Conservation (phyloP, 495 filamentous ascomycete species). For the Aspergillus bridgeri region DNA sequence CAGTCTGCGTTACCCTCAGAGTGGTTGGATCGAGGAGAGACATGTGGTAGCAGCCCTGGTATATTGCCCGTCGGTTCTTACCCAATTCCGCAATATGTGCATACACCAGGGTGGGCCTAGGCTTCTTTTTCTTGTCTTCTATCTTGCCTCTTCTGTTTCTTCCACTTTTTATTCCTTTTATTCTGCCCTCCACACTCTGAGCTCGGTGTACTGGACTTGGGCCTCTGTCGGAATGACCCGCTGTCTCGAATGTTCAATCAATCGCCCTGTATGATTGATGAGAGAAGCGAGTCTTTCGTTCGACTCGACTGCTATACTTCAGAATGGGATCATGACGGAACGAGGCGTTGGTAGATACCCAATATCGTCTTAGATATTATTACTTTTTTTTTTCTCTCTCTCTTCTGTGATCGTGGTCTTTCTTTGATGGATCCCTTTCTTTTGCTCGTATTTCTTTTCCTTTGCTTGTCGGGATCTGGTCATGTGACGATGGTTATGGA, state of each 20-base stretch:
- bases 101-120: slow-evolving; percentile 2
- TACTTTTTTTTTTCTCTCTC: slow-evolving; percentile 27
- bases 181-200: slow-evolving; percentile 21
- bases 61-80: slow-evolving; percentile 20
- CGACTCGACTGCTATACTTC: slow-evolving; percentile 31
- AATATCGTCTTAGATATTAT: slow-evolving; percentile 40
- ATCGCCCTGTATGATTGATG: slow-evolving; percentile 19
- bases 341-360: slow-evolving; percentile 53
- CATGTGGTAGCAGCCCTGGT: slow-evolving; percentile 23
- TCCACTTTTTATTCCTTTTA: slow-evolving; percentile 8
- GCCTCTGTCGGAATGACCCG: slow-evolving; percentile 33
- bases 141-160: background rate
- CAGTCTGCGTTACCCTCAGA: slow-evolving; percentile 39
- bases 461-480: background rate
- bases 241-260: slow-evolving; percentile 21
- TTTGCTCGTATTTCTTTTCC: slow-evolving; percentile 3
- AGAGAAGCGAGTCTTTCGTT: slow-evolving; percentile 24
- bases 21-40: slow-evolving; percentile 34
- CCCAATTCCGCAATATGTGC: slow-evolving; percentile 18
- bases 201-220: slow-evolving; percentile 37
- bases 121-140: slow-evolving; percentile 16
- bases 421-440: slow-evolving; percentile 18
- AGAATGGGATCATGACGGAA: slow-evolving; percentile 45
- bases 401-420: slow-evolving; percentile 30
- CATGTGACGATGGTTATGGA: background rate